Conservation (phyloP, 192 early-diverging fungal genomes). For the Pecoramyces ruminantium region DNA sequence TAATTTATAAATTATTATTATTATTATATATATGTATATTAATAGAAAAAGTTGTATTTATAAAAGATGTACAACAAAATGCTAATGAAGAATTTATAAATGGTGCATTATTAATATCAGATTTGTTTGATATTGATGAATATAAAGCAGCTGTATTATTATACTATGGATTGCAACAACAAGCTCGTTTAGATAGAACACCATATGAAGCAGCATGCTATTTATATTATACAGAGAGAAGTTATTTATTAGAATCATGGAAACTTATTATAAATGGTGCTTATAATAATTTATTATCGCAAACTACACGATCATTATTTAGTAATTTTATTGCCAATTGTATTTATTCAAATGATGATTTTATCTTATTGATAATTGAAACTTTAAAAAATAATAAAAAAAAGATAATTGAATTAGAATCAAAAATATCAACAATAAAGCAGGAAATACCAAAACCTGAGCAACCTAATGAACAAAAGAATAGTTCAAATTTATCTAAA, state of each 20-base stretch:
- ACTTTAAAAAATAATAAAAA: slow-evolving; percentile 25
- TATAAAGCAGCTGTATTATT: slow-evolving; percentile 49
- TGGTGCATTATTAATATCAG: slow-evolving; percentile 50
- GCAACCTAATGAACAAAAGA: background rate
- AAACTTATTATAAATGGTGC: slow-evolving; percentile 31
- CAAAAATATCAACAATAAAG: slow-evolving; percentile 24
- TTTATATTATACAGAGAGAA: slow-evolving; percentile 47
- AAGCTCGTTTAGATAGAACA: slow-evolving; percentile 33
- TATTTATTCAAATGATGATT: slow-evolving; percentile 12
- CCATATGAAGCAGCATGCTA: slow-evolving; percentile 46
- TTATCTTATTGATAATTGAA: background rate
- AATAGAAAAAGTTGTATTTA: slow-evolving; percentile 4
- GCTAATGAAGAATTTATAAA: slow-evolving; percentile 53
- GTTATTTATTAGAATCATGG: slow-evolving; percentile 34
- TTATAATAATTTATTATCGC: slow-evolving; percentile 16
- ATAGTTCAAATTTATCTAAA: background rate
- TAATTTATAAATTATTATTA: no score
- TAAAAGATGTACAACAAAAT: slow-evolving; percentile 36
- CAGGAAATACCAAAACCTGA: background rate
- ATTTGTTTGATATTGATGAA: slow-evolving; percentile 67
- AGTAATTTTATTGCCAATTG: slow-evolving; percentile 22
- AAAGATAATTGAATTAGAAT: slow-evolving; percentile 17
- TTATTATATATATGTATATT: no score
- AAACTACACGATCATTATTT: slow-evolving; percentile 21
- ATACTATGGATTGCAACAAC: slow-evolving; percentile 24